Conservation (phyloP, 2,329 filamentous ascomycete species). For the Chrysosporium queenslandicum region DNA sequence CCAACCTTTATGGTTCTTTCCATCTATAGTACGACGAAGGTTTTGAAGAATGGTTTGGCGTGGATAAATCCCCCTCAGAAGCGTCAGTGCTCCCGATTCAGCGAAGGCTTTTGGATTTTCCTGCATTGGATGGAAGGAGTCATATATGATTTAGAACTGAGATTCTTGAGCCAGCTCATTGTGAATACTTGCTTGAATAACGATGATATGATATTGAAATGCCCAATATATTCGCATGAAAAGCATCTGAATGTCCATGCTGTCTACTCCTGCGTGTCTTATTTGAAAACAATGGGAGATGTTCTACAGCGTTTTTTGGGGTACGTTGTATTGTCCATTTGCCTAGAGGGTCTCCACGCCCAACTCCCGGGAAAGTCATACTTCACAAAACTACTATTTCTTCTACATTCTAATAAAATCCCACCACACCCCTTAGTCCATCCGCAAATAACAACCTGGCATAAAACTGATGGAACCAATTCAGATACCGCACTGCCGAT, state of each 20-base stretch:
- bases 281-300: not conserved
- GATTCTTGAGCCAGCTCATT: not conserved
- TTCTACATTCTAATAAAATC: not conserved
- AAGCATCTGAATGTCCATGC: not conserved
- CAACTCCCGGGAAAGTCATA: too few relatives aligned
- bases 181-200: not conserved
- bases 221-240: not conserved
- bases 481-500: not conserved
- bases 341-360: too few relatives aligned
- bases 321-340: too few relatives aligned
- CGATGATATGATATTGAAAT: conserved; percentile 5
- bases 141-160: conserved; percentile 1
- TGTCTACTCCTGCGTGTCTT: not conserved
- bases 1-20: not conserved
- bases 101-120: conserved; percentile 1
- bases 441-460: conserved; percentile 12
- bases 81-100: not conserved
- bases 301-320: too few relatives aligned
- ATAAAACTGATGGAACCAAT: conserved; percentile 11
- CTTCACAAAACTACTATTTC: too few relatives aligned
- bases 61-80: not conserved
- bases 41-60: not conserved
- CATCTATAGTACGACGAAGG: not conserved
- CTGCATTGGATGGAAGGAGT: not conserved
- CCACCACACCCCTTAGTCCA: conserved; percentile 4